Evolutionary conservation across 441 rosid species (phyloP).

Genomic region (Oxalis stricta): DNA sequence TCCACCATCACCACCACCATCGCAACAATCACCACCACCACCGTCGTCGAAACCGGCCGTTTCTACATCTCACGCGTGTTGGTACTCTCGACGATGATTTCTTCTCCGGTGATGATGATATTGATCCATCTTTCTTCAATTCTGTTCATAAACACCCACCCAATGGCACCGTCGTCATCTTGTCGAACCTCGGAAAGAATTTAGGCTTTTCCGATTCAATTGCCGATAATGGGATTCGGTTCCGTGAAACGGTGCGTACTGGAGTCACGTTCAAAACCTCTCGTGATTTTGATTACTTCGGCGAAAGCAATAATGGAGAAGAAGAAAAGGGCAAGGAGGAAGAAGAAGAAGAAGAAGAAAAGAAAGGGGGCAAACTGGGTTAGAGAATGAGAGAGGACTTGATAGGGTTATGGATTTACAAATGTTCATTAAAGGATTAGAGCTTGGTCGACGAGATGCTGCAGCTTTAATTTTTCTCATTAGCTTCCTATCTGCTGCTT

Average conservation of each 20-base stretch:
- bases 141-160: constrained; percentile 11
- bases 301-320: constrained; percentile 6
- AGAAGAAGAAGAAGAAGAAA: constrained; percentile 10
- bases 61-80: constrained; percentile 74
- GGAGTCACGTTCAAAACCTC: constrained; percentile 35
- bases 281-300: background rate
- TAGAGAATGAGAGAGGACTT: constrained; percentile 21
- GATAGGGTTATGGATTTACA: constrained; percentile 45
- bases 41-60: constrained; percentile 52
- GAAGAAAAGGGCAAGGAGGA: constrained; percentile 12
- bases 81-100: constrained; percentile 75
- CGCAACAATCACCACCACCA: constrained; percentile 7
- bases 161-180: constrained; percentile 36
- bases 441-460: constrained; percentile 61
- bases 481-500: constrained; percentile 75
- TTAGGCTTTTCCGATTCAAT: constrained; percentile 46
- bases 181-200: constrained; percentile 35
- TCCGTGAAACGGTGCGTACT: constrained; percentile 41
- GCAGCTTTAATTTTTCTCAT: constrained; percentile 57
- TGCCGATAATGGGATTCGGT: constrained; percentile 41
- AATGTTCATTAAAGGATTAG: constrained; percentile 53
- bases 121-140: constrained; percentile 29
- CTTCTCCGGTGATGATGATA: constrained; percentile 56
- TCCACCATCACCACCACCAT: constrained; percentile 14
- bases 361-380: background rate